Evolutionary conservation across 441 rosid species (phyloP).

Genomic region (Theobroma grandiflorum): DNA sequence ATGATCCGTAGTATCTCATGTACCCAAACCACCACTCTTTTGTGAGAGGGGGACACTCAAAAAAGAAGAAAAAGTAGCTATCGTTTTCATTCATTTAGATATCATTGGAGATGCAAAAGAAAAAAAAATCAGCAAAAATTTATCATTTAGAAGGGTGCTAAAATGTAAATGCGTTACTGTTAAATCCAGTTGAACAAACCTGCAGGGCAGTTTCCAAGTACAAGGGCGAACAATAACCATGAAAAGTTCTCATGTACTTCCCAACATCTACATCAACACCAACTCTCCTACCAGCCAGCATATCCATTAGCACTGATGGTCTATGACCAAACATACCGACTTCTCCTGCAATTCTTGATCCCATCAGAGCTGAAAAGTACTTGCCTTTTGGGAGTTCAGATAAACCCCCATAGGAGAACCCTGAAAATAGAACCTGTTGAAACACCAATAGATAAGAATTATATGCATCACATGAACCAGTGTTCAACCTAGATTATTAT

Average conservation of each 20-base stretch:
- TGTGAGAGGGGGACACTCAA: no score
- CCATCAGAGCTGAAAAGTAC: slow-evolving; percentile 90
- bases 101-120: background rate
- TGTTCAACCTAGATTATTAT: background rate
- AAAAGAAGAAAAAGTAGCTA: background rate
- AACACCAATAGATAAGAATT: slow-evolving; percentile 30
- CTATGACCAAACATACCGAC: slow-evolving; percentile 91
- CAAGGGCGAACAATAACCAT: slow-evolving; percentile 89
- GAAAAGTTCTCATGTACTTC: slow-evolving; percentile 84
- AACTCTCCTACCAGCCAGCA: slow-evolving; percentile 99
- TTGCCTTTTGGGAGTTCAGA: slow-evolving; percentile 90
- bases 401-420: slow-evolving; percentile 94
- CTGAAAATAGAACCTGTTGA: slow-evolving; percentile 82
- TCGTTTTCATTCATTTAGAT: background rate
- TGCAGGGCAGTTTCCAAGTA: slow-evolving; percentile 95
- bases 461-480: background rate
- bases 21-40: background rate
- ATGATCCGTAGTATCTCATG: background rate
- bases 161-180: background rate
- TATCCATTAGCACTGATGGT: slow-evolving; percentile 85
- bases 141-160: background rate
- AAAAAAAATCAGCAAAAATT: background rate
- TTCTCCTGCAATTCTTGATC: slow-evolving; percentile 91
- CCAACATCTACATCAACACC: slow-evolving; percentile 81
- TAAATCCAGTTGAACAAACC: slow-evolving; percentile 53